Evolutionary conservation across 2,329 filamentous ascomycete species (phyloP), one percentile per base, ranked within the genome.

Genomic region (Fusarium sp.): DNA sequence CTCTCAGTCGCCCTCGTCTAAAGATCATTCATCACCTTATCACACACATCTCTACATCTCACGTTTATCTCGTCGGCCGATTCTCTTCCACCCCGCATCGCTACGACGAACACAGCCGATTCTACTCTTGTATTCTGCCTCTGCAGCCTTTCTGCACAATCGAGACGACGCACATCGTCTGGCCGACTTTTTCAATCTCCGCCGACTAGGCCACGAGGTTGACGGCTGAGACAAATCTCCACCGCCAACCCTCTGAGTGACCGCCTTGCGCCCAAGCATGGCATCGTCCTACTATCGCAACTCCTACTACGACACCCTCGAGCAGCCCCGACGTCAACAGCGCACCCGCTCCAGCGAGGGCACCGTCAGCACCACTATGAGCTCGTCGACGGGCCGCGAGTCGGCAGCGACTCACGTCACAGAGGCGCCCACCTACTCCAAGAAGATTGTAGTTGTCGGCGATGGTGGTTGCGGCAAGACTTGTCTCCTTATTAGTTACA

Each of bases 391-490:
- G 54, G 91, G 90, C 74, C 86, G 90, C 77, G 90, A 94, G 80
- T 94, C 92, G 51, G 88, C 91, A 64, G 90, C 87, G 66, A 97
- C 95, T 58, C 90, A 93, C 79, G 88, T 95, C 81, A 97, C 95
- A 54, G 93, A 97, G 78, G 93, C 92, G 23, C 94, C 95, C 4
- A 88, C 93, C 62, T 97, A 96, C 83, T 98, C 95, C 73, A 99
- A 99, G 86, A 99, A 99, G 87, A 96, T 99, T 78, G 96, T 99
- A 46, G 96, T 99, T 56, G 96, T 99, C 49, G 96, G 96, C 68
- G 96, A 99, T 80, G 96, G 96, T 75, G 96, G 96, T 68, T 99
- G 96, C 81, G 96, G 96, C 76, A 99, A 99, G 89, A 99, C 96
- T 8, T 99, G 96, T 84, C 85, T 99, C 73, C 85, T 99, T 81